Percentiles rank a stretch among this genome's conserved stretches.
Evolutionary conservation across 2,329 filamentous ascomycete species (phyloP).

Genomic region (Aspergillus carbonarius): DNA sequence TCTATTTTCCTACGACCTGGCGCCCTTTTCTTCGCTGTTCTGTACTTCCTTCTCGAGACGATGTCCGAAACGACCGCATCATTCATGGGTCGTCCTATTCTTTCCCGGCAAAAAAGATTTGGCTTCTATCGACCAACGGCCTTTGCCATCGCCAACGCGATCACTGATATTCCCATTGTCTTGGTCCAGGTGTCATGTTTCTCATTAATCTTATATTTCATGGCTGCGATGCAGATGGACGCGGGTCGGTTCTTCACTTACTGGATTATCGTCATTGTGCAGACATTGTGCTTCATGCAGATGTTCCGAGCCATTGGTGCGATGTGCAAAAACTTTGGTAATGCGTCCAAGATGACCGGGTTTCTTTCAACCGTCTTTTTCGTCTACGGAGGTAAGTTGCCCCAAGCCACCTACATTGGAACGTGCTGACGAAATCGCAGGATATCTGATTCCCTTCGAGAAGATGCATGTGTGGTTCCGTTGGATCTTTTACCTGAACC

Average conservation of each 20-base stretch:
- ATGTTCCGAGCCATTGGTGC: slow-evolving; percentile 52
- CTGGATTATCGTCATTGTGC: slow-evolving; percentile 52
- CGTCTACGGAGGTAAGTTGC: slow-evolving; percentile 49
- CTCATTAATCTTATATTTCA: slow-evolving; percentile 60
- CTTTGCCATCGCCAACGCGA: slow-evolving; percentile 56
- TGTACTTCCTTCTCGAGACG: slow-evolving; percentile 61
- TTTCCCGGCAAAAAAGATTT: slow-evolving; percentile 67
- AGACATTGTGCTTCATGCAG: slow-evolving; percentile 53
- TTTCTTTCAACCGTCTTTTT: slow-evolving; percentile 45
- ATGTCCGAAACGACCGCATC: slow-evolving; percentile 60
- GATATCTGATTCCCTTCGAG: slow-evolving; percentile 60
- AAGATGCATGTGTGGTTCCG: slow-evolving; percentile 62
- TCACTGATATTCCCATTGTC: slow-evolving; percentile 57
- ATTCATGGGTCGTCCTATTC: slow-evolving; percentile 63
- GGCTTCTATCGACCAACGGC: slow-evolving; percentile 64
- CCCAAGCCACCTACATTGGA: not conserved
- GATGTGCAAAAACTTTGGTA: slow-evolving; percentile 46
- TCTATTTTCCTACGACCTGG: slow-evolving; percentile 60
- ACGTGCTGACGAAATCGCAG: slow-evolving; percentile 22
- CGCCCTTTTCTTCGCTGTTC: slow-evolving; percentile 59
- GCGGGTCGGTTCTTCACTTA: slow-evolving; percentile 61
- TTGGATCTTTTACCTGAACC: slow-evolving; percentile 64
- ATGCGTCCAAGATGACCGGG: slow-evolving; percentile 48
- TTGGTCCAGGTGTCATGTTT: slow-evolving; percentile 58
- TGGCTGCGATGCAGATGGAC: slow-evolving; percentile 54